Conservation (phyloP, 1,284 basidiomycete genomes). For the Apiotrichum domesticum region DNA sequence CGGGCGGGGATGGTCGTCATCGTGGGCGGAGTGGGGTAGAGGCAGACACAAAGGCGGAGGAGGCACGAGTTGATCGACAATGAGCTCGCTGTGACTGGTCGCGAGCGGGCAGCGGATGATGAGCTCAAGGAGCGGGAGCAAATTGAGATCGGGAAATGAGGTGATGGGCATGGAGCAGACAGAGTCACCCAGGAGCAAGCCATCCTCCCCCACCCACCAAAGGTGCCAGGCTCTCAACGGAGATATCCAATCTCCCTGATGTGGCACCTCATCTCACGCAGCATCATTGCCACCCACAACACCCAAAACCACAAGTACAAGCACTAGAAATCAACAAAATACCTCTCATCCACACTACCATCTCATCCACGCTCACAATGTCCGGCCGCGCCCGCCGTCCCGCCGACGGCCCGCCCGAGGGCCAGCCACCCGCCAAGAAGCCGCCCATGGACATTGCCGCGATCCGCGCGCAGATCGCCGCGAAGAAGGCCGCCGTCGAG, state of each 20-base stretch:
- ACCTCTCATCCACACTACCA: too few species aligned
- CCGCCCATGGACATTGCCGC: slow-evolving; percentile 19
- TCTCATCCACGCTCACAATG: background rate
- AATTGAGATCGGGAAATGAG: background rate
- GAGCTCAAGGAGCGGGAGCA: slow-evolving; percentile 1
- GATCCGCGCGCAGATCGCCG: slow-evolving; percentile 65
- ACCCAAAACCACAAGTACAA: too few species aligned
- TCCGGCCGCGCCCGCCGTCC: slow-evolving; percentile 5
- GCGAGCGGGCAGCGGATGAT: background rate
- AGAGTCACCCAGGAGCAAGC: too few species aligned
- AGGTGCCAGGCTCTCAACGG: background rate
- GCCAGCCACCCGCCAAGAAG: slow-evolving; percentile 21
- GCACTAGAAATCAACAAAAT: too few species aligned
- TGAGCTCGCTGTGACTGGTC: slow-evolving; percentile 9
- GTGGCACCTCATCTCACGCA: background rate
- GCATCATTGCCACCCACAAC: too few species aligned
- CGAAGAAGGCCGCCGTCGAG: slow-evolving; percentile 73
- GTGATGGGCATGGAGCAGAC: background rate
- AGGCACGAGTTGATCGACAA: background rate
- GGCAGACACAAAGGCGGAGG: background rate
- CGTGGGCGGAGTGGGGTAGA: slow-evolving; percentile 4
- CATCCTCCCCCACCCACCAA: too few species aligned
- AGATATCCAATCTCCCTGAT: background rate
- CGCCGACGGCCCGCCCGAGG: slow-evolving; percentile 15
- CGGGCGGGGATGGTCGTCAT: slow-evolving; percentile 90